phyloP scores from a whole-genome alignment of 768 basidiomycete genomes.

The Pleurotus tuoliensis region DNA sequence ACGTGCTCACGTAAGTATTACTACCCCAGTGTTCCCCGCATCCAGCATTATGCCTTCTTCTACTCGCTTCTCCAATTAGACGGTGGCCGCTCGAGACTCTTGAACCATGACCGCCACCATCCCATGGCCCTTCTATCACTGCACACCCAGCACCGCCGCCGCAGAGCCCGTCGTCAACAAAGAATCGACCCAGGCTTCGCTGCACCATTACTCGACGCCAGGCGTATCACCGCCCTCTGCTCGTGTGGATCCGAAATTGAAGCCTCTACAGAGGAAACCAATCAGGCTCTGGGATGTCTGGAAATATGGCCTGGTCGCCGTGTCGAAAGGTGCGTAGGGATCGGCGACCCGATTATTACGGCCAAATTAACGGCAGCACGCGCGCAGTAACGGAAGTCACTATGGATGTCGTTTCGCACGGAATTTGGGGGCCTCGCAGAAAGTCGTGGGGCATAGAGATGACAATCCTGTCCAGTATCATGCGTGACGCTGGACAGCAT shows the following conservation, averaged over 20 bases:
- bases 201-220: constrained; percentile 61
- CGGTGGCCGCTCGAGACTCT: background rate
- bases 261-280: constrained; percentile 49
- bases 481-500: constrained; percentile 80
- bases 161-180: constrained; percentile 9
- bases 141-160: constrained; percentile 4
- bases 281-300: constrained; percentile 67
- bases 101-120: constrained; percentile 10
- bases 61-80: constrained; percentile 8
- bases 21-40: constrained; percentile 2
- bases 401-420: constrained; percentile 70
- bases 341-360: background rate
- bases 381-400: constrained; percentile 43
- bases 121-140: constrained; percentile 13
- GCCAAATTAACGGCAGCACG: background rate
- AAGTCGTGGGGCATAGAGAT: constrained; percentile 94
- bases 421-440: constrained; percentile 82
- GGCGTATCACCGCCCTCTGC: constrained; percentile 72
- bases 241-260: constrained; percentile 66
- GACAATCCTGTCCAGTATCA: constrained; percentile 82
- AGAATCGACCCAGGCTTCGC: constrained; percentile 25
- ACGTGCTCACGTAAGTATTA: background rate
- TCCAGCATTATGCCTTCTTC: background rate
- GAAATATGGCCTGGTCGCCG: constrained; percentile 65
- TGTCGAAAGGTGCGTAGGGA: constrained; percentile 53